Evolutionary conservation across 2,329 filamentous ascomycete species (phyloP).

Genomic region (Xylariaceae sp.): DNA sequence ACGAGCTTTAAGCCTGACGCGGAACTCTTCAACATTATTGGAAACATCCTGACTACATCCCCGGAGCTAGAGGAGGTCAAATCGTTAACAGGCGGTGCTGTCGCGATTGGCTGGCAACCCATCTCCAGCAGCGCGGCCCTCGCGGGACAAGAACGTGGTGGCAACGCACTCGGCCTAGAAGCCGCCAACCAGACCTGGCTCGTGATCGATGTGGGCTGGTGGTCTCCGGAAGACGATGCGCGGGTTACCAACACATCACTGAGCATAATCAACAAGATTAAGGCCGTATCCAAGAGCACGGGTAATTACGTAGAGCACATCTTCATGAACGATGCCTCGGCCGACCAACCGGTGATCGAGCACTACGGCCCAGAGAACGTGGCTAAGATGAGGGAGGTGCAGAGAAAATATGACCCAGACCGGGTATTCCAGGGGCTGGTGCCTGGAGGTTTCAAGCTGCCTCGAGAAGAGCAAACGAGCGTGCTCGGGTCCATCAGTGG

Average conservation of each 20-base stretch:
- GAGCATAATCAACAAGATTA: not conserved
- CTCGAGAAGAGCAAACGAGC: slow-evolving; percentile 3
- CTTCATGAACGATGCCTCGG: slow-evolving; percentile 28
- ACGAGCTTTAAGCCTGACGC: slow-evolving; percentile 33
- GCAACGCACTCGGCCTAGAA: slow-evolving; percentile 9
- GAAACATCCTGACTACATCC: slow-evolving; percentile 28
- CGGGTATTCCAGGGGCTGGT: slow-evolving; percentile 27
- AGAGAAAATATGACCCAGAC: slow-evolving; percentile 25
- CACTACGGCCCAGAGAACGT: slow-evolving; percentile 29
- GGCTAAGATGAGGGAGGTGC: slow-evolving; percentile 24
- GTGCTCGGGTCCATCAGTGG: not conserved
- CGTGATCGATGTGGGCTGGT: slow-evolving; percentile 11
- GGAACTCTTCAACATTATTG: slow-evolving; percentile 27
- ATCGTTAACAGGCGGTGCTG: slow-evolving; percentile 30
- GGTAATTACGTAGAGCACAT: not conserved
- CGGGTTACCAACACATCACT: slow-evolving; percentile 25
- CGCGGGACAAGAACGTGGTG: not conserved
- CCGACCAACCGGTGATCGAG: slow-evolving; percentile 28
- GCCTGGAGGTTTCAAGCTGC: slow-evolving; percentile 32
- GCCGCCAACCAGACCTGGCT: slow-evolving; percentile 19
- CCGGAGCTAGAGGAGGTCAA: slow-evolving; percentile 30
- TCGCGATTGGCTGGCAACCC: slow-evolving; percentile 37
- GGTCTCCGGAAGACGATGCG: slow-evolving; percentile 6
- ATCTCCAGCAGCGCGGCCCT: slow-evolving; percentile 34
- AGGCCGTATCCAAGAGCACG: not conserved